phyloP scores from a whole-genome alignment of 2,329 filamentous ascomycete genomes.

The Fusarium sp. region DNA sequence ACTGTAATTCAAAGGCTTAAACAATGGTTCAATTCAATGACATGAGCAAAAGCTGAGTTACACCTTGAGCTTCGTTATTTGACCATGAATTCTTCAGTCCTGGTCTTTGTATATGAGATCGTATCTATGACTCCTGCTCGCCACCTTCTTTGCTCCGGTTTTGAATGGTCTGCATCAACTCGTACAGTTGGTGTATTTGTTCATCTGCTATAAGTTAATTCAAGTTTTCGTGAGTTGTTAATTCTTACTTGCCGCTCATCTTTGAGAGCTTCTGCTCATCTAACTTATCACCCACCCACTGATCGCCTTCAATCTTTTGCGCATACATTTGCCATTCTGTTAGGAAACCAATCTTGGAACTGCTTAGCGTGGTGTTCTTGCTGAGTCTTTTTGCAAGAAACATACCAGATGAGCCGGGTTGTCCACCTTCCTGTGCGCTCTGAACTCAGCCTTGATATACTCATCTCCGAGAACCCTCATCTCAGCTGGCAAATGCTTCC shows the following conservation, averaged over 20 bases:
- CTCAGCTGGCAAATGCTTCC: slow-evolving; percentile 77
- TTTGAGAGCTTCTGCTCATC: slow-evolving; percentile 87
- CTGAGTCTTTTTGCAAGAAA: slow-evolving; percentile 3
- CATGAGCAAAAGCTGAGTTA: neutral
- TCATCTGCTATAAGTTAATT: slow-evolving; percentile 68
- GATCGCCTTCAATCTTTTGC: slow-evolving; percentile 87
- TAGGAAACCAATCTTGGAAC: slow-evolving; percentile 84
- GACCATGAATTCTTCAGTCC: neutral
- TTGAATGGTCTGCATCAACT: slow-evolving; percentile 86
- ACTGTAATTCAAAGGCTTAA: too few relatives aligned
- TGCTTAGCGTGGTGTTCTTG: slow-evolving; percentile 9
- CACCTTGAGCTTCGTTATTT: neutral
- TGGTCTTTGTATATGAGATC: slow-evolving; percentile 13
- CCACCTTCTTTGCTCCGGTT: slow-evolving; percentile 46
- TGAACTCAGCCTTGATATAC: slow-evolving; percentile 93
- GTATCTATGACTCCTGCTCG: slow-evolving; percentile 40
- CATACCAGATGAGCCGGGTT: slow-evolving; percentile 91
- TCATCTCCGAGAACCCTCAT: slow-evolving; percentile 87
- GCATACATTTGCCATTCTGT: slow-evolving; percentile 97
- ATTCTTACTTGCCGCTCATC: slow-evolving; percentile 78
- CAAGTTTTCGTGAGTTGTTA: neutral
- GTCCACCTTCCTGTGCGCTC: slow-evolving; percentile 82
- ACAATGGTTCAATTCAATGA: neutral
- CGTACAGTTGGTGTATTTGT: slow-evolving; percentile 92
- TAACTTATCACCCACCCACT: slow-evolving; percentile 85